Evolutionary conservation across 2,329 filamentous ascomycete genomes (phyloP), one percentile per base, ranked within the genome.

Genomic region (Chrysoporthe austroafricana): DNA sequence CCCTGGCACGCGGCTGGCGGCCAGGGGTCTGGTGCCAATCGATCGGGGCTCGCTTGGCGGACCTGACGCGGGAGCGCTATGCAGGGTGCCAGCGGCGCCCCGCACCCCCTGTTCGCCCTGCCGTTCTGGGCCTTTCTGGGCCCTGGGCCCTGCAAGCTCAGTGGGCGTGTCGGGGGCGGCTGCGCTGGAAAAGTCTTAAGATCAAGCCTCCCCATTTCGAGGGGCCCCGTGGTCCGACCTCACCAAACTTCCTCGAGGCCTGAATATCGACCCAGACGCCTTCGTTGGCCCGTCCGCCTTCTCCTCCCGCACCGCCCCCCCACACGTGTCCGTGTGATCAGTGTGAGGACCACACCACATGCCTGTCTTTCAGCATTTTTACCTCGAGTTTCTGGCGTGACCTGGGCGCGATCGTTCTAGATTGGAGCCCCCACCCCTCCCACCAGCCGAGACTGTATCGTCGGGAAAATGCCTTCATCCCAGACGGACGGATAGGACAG

Each of bases 41-140:
- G 58, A 48, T 50, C 52, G 18, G 42, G 46, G 42, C 59, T 52
- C 68, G 68, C 63, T 56, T 36, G 46, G 36, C 13, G 60, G 52
- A 70, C 68, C 68, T 70, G 68, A 64, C 63, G 68, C 66, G 60
- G 67, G 32, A 62, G 44, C 9, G 39, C 62, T 18, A 26, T 50
- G 54, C 56, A 67, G 65, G 57, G 18, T 14, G 36, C 6, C 36
- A 39, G 36, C 26, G 36, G 36, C 36, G 42, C 62, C 26, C 65
- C 62, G 32, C 63, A 59, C 14, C 65, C 62, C 66, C 43, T 63
- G 46, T 44, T 32, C 8, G 43, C 44, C 59, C 64, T 42, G 62
- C 58, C 44, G 42, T 63, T 69, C 64, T 58, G 48, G 58, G 58
- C 42, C 26, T 26, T 26, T 26, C 26, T 26, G 26, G 26, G 26